These are phyloP conservation scores for Macrophomina phaseolina DNA, from an alignment of 2,329 filamentous ascomycete species.

Conservation along the genomic window DNA sequence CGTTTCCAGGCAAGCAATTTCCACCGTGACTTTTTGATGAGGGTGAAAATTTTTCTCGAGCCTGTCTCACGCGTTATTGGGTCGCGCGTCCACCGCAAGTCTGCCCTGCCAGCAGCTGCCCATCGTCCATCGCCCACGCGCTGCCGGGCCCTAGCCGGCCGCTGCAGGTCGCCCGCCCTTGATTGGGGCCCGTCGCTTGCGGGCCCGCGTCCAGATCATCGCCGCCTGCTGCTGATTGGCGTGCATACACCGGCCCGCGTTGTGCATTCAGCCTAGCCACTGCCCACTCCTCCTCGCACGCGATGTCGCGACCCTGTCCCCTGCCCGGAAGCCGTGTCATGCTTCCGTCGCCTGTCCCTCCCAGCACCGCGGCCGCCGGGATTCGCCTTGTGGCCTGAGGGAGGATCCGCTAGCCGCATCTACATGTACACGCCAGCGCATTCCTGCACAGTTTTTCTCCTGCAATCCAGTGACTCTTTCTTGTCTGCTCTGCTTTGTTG, in stretches of 20 bases:
- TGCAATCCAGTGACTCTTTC: conserved; percentile 2
- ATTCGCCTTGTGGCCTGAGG: conserved; percentile 19
- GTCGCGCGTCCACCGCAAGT: conserved; percentile 12
- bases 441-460: conserved; percentile 13
- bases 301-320: background rate
- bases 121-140: conserved; percentile 4
- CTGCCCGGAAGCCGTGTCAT: conserved; percentile 19
- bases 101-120: conserved; percentile 10
- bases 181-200: conserved; percentile 1
- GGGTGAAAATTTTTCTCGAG: conserved; percentile 17
- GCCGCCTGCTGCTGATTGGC: conserved; percentile 10
- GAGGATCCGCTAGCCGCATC: conserved; percentile 16
- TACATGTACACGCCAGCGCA: conserved; percentile 15
- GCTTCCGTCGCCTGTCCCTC: conserved; percentile 21
- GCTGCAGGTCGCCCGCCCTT: conserved; percentile 8
- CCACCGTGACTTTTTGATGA: conserved; percentile 12
- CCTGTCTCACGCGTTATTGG: conserved; percentile 6
- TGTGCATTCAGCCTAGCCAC: conserved; percentile 16
- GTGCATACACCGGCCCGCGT: conserved; percentile 15
- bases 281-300: background rate
- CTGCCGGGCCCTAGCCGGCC: background rate
- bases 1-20: conserved; percentile 21
- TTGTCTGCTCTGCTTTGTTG: background rate
- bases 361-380: conserved; percentile 8
- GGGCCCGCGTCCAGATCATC: conserved; percentile 5